phyloP scores from a whole-genome alignment of 345 rosid genomes.

The Carallia brachiata region DNA sequence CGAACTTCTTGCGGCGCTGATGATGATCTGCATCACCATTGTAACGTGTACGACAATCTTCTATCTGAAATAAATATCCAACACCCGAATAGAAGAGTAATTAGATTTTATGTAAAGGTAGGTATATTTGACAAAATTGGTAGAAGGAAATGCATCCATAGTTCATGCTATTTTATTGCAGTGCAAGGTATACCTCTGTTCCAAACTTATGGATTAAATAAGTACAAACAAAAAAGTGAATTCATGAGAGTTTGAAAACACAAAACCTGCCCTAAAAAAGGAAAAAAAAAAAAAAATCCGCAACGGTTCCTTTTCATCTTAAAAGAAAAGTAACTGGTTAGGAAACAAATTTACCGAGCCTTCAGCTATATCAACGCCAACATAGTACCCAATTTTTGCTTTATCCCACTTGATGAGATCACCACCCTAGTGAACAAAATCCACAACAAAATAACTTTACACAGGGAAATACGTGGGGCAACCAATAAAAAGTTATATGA shows the following conservation, averaged over 20 bases:
- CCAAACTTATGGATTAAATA: too few species aligned
- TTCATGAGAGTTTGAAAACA: not conserved
- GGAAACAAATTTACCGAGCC: slow-evolving; percentile 69
- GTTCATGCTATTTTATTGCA: not conserved
- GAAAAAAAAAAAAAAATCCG: too few species aligned
- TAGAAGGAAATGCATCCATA: not conserved
- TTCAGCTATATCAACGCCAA: slow-evolving; percentile 94
- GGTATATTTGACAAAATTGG: not conserved
- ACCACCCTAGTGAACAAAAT: slow-evolving; percentile 60
- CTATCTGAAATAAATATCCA: slow-evolving; percentile 54
- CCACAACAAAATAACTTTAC: not conserved
- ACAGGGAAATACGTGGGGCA: not conserved
- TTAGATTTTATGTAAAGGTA: not conserved
- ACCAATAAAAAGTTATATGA: not conserved
- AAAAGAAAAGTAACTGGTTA: not conserved
- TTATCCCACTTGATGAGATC: slow-evolving; percentile 99
- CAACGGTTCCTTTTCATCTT: not conserved
- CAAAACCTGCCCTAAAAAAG: not conserved
- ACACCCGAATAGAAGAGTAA: not conserved
- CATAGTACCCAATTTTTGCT: slow-evolving; percentile 86
- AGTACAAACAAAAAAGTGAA: too few species aligned
- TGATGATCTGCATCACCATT: slow-evolving; percentile 97
- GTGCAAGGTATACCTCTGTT: not conserved
- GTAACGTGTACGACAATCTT: slow-evolving; percentile 94
- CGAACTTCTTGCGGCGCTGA: slow-evolving; percentile 84